Evolutionary conservation across 2,329 filamentous ascomycete genomes (phyloP), one percentile per base, ranked within the genome.

Genomic region (Rhinocladiella similis): DNA sequence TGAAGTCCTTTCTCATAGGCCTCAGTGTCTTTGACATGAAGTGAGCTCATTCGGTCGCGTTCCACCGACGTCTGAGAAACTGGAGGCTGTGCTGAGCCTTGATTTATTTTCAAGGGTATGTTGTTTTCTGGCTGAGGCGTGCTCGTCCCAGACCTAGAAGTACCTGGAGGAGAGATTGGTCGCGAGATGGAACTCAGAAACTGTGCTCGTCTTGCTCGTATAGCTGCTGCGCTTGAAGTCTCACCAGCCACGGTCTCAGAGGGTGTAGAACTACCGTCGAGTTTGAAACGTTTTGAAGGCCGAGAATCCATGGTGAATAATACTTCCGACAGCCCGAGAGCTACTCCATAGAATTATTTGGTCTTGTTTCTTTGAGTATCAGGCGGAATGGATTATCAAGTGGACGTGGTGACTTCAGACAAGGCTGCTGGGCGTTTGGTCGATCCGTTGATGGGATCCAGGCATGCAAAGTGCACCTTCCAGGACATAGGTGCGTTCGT

Each of bases 131-230:
- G 35, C 39, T 27, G 46, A 16, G 54, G 54, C 13, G 57, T 54
- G 19, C 48, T 20, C 7, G 54, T 45, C 14, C 43, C 47, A 7
- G 55, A 56, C 13, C 59, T 53, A 12, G 48, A 48, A 7, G 50
- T 27, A 18, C 20, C 43, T n/a, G 59, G 59, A 4, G 59, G 59
- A 14, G 59, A 62, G 36, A 62, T 57, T n/a, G 59, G 57, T 29
- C 59, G 54, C 5, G 56, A 56, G n/a, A 59, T 59, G 22, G 59
- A 62, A 27, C 53, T 38, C 20, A 62, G 50, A 35, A 62, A 62
- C 5, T 53, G 53, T 27, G 56, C 50, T 45, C 59, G 50, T 41
- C 45, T 62, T 22, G 14, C 27, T 16, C 59, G 49, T 20, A 62
- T 47, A 12, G 53, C 50, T 4, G 56, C 47, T 20, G 56, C 43